Base-by-base conservation (phyloP, 2,329 filamentous ascomycete species). In the Fusarium chaquense region DNA sequence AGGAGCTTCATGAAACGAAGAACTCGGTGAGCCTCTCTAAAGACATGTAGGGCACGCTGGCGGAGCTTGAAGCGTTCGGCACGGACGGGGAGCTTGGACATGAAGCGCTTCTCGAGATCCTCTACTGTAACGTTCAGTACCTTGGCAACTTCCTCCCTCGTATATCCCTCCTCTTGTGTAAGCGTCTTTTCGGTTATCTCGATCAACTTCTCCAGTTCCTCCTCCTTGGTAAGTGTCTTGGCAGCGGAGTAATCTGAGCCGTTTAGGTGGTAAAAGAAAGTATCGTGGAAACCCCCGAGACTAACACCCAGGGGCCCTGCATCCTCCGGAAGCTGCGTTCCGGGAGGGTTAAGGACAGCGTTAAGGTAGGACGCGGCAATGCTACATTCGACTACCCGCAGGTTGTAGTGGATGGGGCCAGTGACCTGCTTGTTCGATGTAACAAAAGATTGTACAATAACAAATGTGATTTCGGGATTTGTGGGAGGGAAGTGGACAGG, bases 371-470 rank as follows among this genome's bases (percentile, higher is more conserved):
- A 87, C 5, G 96, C 94, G 5, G 96, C 96, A 33, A 99, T 86
- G 56, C 92, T 96, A 82, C 93, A 97, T 81, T 99, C 96, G 38
- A 98, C 96, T 2, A 99, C 96, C 30, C 96, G 91, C 26, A 99
- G 87, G 80, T 99, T 99, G 85, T 98, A 99, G 85, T 95, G 93
- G 69, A 97, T 90, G 0, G 95, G 95, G 0, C 91, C 96, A 2
- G 95, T 97, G 66, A 95, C 92, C 76, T 96, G 93, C 83, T 99
- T 99, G 84, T 98, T 94, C 7, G 95, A 93, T 18, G 91, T 91
- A 65, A 99, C 92, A 78, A 97, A 97, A 63, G 92, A 97, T 79
- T 99, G 96, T 10, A 94, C 95, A 71, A 98, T 94, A 69, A 99
- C 86, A 80, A 99, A 98, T 72, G 90, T 93, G 57, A 98, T 86